Percentiles rank a stretch among this genome's conserved stretches.
Evolutionary conservation across 345 rosid genomes (phyloP).

Genomic region (Citrus mangshanensis): DNA sequence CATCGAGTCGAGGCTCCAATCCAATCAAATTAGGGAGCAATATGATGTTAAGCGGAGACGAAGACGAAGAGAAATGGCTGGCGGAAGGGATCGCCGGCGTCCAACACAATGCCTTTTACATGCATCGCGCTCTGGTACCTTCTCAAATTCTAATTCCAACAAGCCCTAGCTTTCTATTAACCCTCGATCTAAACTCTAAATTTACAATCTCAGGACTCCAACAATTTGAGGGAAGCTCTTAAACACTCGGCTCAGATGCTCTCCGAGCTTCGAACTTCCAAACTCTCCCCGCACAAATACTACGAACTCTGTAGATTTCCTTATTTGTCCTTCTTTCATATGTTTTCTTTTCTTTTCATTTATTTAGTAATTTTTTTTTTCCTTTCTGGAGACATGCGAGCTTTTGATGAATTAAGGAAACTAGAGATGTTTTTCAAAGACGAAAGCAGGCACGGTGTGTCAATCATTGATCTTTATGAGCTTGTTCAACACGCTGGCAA

Average conservation of each 20-base stretch:
- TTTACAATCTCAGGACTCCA: constrained; percentile 50
- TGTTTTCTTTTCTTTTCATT: constrained; percentile 4
- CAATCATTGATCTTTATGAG: constrained; percentile 75
- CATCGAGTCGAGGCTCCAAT: background rate
- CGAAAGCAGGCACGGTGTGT: constrained; percentile 73
- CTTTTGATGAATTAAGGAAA: constrained; percentile 81
- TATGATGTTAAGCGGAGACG: constrained; percentile 52
- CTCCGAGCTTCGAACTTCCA: constrained; percentile 91
- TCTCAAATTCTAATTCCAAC: background rate
- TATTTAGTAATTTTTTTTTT: background rate
- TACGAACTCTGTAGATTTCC: constrained; percentile 69
- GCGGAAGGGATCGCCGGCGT: constrained; percentile 94
- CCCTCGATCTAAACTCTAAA: background rate
- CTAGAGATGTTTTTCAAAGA: constrained; percentile 86
- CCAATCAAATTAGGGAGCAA: constrained; percentile 7
- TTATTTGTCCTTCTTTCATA: constrained; percentile 7
- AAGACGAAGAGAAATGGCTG: constrained; percentile 93
- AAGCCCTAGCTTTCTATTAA: background rate
- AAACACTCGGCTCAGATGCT: constrained; percentile 89
- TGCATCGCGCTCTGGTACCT: constrained; percentile 86
- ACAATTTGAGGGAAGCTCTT: constrained; percentile 82
- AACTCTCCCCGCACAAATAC: constrained; percentile 86
- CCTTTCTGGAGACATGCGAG: constrained; percentile 61
- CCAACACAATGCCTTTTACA: constrained; percentile 84
- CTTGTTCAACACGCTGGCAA: constrained; percentile 97